A percentile compares a stretch with the other conserved stretches of the same genome.
Conservation (phyloP, 2,329 filamentous ascomycete species). For the Botrytis cinerea region DNA sequence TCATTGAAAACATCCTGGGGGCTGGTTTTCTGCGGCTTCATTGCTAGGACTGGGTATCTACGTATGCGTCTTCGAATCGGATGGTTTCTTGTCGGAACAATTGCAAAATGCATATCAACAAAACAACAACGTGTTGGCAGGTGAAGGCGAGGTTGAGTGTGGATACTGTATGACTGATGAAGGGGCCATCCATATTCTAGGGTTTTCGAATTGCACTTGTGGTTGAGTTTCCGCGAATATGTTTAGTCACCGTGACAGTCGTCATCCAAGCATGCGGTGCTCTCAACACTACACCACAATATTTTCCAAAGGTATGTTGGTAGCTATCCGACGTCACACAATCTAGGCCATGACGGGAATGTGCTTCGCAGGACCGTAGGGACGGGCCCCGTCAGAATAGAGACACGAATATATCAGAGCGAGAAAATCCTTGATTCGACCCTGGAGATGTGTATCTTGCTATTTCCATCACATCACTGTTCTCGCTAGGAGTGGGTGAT, state of each 20-base stretch:
- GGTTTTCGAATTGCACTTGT: background rate
- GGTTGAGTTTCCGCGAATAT: background rate
- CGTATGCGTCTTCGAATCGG: background rate
- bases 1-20: background rate
- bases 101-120: constrained; percentile 3
- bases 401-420: background rate
- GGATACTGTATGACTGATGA: background rate
- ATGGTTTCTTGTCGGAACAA: background rate
- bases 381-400: constrained; percentile 23
- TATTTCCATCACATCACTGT: background rate
- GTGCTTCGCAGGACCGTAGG: constrained; percentile 24
- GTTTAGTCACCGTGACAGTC: constrained; percentile 14
- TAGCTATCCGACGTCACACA: constrained; percentile 22
- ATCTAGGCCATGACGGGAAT: constrained; percentile 8
- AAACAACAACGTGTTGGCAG: constrained; percentile 4
- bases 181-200: constrained; percentile 5
- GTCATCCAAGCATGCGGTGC: constrained; percentile 17
- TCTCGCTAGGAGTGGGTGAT: too few relatives aligned
- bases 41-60: background rate
- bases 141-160: constrained; percentile 1
- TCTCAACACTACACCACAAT: background rate
- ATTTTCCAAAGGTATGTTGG: constrained; percentile 10
- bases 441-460: background rate
- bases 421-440: background rate
- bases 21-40: constrained; percentile 1